Evolutionary conservation across 2,329 filamentous ascomycete species (phyloP), one percentile per base, ranked within the genome.

Genomic region (Sordariomycetes sp.): DNA sequence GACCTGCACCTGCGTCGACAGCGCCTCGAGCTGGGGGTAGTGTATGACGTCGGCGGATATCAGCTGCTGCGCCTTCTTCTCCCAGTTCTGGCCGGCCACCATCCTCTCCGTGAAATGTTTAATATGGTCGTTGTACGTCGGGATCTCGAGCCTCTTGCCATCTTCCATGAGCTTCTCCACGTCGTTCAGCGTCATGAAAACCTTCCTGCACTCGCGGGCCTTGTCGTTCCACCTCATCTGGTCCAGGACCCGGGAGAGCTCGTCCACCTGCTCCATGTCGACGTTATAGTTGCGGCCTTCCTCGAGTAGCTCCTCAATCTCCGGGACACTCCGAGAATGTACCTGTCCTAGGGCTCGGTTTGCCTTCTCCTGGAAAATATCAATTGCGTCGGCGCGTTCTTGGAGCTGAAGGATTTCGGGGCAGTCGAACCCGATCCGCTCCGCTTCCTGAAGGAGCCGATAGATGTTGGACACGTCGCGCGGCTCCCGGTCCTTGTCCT

Each of bases 1-100:
- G 32, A 69, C 77, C 59, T 79, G 75, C 1, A 92, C 92, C 72
- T 97, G 93, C 55, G 84, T 83, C 1, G 91, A 95, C 6, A 99
- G 77, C 0, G 93, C 90, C 70, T 97, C 94, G 1, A 99, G 81
- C 69, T 99, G 94, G 57, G 92, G 89, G 66, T 96, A 97, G 71
- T 97, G 91, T 12, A 97, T 87, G 50, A 87, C 80, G 66, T 97
- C 93, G 10, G 91, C 91, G n/a, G 85, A 82, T 73, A 97, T 95
- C 57, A 99, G 78, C 69, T 99, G 93, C 65, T 89, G 88, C 2
- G 91, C 93, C 71, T 97, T 97, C 54, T 83, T 79, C 74, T 97
- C 94, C 94, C 94, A 99, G 53, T 89, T 79, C 67, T 91, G 83
- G 46, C 93, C 94, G 28, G 87, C 83, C 7, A 80, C 77, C 63